Conservation (phyloP, 2,329 filamentous ascomycete genomes). For the Arthrobotrys megalospora region DNA sequence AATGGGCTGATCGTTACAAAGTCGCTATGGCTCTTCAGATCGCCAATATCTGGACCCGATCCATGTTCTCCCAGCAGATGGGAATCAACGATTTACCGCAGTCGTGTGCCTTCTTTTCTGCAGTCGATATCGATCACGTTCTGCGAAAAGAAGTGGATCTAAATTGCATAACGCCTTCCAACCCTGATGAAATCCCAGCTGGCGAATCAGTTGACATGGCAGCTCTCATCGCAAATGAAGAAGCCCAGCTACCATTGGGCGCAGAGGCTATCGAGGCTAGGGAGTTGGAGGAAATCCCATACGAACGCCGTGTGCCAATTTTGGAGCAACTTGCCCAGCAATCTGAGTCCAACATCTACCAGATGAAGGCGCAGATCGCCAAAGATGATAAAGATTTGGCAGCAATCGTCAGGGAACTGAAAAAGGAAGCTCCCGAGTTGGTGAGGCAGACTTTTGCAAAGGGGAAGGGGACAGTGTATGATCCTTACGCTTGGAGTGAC, state of each 20-base stretch:
- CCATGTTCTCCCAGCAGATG: slow-evolving; percentile 97
- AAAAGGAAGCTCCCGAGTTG: slow-evolving; percentile 66
- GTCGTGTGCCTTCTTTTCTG: slow-evolving; percentile 93
- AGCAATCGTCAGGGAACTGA: slow-evolving; percentile 77
- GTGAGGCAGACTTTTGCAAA: slow-evolving; percentile 47
- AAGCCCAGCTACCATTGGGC: slow-evolving; percentile 62
- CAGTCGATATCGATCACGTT: slow-evolving; percentile 94
- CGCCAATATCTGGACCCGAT: slow-evolving; percentile 94
- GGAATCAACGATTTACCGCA: slow-evolving; percentile 96
- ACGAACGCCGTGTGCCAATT: slow-evolving; percentile 80
- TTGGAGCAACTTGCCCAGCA: slow-evolving; percentile 78
- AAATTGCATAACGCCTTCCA: slow-evolving; percentile 93
- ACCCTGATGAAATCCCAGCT: slow-evolving; percentile 81
- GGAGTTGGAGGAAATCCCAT: slow-evolving; percentile 75
- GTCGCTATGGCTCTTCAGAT: slow-evolving; percentile 94
- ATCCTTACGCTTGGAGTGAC: slow-evolving; percentile 38
- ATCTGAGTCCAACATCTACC: slow-evolving; percentile 71
- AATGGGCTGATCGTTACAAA: slow-evolving; percentile 86
- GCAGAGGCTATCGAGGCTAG: slow-evolving; percentile 67
- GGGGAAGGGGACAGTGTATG: slow-evolving; percentile 12
- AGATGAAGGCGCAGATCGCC: slow-evolving; percentile 87
- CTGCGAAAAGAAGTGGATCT: slow-evolving; percentile 98
- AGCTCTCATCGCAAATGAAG: slow-evolving; percentile 81
- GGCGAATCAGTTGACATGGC: slow-evolving; percentile 90
- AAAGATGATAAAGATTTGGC: slow-evolving; percentile 79